A percentile compares a stretch with the other conserved stretches of the same genome.
These are phyloP conservation scores for Kockovaella imperatae DNA, from an alignment of 768 basidiomycete genomes.

Conservation along the genomic window DNA sequence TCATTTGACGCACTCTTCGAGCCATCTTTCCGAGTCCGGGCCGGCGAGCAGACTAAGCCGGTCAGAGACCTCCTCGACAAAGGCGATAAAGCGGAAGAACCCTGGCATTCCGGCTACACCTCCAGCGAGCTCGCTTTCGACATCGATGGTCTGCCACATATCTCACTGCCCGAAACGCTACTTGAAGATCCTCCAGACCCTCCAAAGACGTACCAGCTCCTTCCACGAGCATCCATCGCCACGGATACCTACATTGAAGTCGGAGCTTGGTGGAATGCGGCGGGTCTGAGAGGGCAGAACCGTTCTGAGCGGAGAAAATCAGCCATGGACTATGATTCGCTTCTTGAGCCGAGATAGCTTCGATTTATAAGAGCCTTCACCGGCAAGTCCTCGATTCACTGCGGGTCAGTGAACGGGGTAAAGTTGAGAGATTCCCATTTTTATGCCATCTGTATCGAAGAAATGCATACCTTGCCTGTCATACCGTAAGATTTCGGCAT, in stretches of 20 bases:
- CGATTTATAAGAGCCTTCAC: too few species aligned
- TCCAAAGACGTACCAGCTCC: not conserved
- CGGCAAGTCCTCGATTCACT: not conserved
- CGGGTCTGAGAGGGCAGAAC: too few species aligned
- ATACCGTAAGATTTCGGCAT: too few species aligned
- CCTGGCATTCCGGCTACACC: not conserved
- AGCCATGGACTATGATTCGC: conserved; percentile 4
- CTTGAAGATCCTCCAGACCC: not conserved
- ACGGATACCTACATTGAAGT: not conserved
- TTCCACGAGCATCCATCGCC: not conserved
- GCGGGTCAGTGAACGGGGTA: not conserved
- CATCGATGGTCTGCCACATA: not conserved
- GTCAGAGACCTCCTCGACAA: not conserved
- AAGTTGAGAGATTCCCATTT: too few species aligned
- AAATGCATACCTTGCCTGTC: too few species aligned
- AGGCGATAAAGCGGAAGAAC: not conserved
- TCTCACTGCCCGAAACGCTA: not conserved
- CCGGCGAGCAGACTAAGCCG: not conserved
- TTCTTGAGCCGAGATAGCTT: conserved; percentile 1
- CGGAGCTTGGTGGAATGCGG: too few species aligned
- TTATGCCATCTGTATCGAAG: too few species aligned
- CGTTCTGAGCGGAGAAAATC: not conserved
- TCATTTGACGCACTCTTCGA: not conserved
- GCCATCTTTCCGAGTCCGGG: not conserved
- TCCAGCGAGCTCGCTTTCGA: not conserved